These are phyloP conservation scores for Cucurbita moschata DNA, from an alignment of 306 rosid species.

Conservation along the genomic window DNA sequence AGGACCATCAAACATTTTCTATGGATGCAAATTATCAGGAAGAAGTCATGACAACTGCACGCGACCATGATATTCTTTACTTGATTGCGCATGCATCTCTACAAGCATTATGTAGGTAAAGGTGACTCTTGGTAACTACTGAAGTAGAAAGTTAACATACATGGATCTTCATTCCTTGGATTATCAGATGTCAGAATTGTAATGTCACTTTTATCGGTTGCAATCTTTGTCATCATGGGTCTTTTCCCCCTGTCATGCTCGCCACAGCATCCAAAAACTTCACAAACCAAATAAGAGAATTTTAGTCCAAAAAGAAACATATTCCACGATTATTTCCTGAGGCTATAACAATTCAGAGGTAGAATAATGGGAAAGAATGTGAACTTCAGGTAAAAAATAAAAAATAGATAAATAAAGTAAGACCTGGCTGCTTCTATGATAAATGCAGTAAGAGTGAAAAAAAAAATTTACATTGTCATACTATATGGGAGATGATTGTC, in stretches of 20 bases:
- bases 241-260: conserved; percentile 78
- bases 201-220: conserved; percentile 83
- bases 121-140: neutral
- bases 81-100: neutral
- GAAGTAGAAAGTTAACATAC: conserved; percentile 30
- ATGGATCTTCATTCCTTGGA: conserved; percentile 76
- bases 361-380: neutral
- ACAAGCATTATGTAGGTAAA: neutral
- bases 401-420: no score
- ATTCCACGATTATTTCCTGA: neutral
- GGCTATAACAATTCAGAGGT: neutral
- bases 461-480: neutral
- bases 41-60: neutral
- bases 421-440: neutral
- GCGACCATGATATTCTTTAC: neutral
- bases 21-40: neutral
- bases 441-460: neutral
- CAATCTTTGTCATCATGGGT: conserved; percentile 91
- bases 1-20: conserved; percentile 8
- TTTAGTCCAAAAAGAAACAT: neutral
- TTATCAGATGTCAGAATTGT: conserved; percentile 85
- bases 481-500: neutral
- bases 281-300: conserved; percentile 10
- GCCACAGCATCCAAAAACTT: conserved; percentile 72
- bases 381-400: neutral